Evolutionary conservation across 495 filamentous ascomycete species (phyloP).

Genomic region (Umbilicaria muhlenbergii): DNA sequence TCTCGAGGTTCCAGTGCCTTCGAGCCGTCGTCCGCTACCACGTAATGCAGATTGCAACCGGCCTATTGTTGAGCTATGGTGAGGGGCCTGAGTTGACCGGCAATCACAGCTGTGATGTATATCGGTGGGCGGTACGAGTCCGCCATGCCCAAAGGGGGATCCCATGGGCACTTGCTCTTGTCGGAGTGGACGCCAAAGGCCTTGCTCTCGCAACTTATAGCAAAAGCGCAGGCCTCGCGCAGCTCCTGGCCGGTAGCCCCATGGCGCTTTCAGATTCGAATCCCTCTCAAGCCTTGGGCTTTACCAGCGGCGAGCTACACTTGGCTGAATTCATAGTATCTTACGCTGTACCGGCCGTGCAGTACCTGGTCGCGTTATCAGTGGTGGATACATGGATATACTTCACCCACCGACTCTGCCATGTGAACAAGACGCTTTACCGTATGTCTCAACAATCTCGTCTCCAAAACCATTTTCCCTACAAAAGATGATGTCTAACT

Average conservation of each 20-base stretch:
- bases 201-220: slow-evolving; percentile 8
- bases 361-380: slow-evolving; percentile 43
- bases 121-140: slow-evolving; percentile 63
- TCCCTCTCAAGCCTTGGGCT: too few relatives aligned
- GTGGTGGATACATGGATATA: slow-evolving; percentile 73
- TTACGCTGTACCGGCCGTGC: slow-evolving; percentile 34
- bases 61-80: slow-evolving; percentile 40
- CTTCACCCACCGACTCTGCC: slow-evolving; percentile 66
- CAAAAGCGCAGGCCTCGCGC: too few relatives aligned
- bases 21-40: slow-evolving; percentile 82
- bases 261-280: too few relatives aligned
- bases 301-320: too few relatives aligned
- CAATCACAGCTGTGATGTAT: slow-evolving; percentile 66
- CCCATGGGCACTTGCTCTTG: slow-evolving; percentile 35
- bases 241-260: too few relatives aligned
- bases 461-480: neutral
- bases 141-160: slow-evolving; percentile 54
- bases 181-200: slow-evolving; percentile 25
- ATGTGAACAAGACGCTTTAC: slow-evolving; percentile 69
- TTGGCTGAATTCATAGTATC: too few relatives aligned
- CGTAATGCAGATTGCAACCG: slow-evolving; percentile 60
- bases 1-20: slow-evolving; percentile 62
- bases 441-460: slow-evolving; percentile 30
- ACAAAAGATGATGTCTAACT: neutral
- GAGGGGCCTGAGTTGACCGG: slow-evolving; percentile 52